These are phyloP conservation scores for Letharia lupina DNA, from an alignment of 495 filamentous ascomycete genomes.

Conservation along the genomic window DNA sequence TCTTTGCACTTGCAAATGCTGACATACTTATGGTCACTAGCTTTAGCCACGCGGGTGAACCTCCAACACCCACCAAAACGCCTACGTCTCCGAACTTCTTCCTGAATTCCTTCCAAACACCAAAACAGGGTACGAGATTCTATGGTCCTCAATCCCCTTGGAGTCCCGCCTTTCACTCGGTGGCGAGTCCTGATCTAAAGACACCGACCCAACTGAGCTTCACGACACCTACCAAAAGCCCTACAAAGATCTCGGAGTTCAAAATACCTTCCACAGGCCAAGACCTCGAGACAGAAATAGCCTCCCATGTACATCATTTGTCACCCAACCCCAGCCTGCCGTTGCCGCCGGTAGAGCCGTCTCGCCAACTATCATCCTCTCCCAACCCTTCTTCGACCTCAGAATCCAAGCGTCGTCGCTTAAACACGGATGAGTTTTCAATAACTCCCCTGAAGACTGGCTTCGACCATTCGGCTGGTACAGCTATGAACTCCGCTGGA, in stretches of 20 bases:
- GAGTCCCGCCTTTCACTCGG: slow-evolving; percentile 47
- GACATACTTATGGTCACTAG: slow-evolving; percentile 32
- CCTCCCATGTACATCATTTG: slow-evolving; percentile 50
- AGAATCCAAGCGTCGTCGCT: slow-evolving; percentile 28
- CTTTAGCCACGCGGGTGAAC: slow-evolving; percentile 72
- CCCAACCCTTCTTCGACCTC: slow-evolving; percentile 40
- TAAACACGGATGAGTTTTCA: slow-evolving; percentile 11
- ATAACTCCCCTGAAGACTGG: slow-evolving; percentile 34
- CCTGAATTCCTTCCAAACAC: slow-evolving; percentile 57
- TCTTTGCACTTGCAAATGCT: background rate
- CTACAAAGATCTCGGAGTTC: slow-evolving; percentile 27
- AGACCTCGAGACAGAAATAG: slow-evolving; percentile 38
- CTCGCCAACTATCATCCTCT: slow-evolving; percentile 48
- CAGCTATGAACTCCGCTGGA: slow-evolving; percentile 35
- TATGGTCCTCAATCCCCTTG: slow-evolving; percentile 45
- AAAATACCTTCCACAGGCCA: slow-evolving; percentile 25
- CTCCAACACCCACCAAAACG: slow-evolving; percentile 68
- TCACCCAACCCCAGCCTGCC: slow-evolving; percentile 44
- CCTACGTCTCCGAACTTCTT: slow-evolving; percentile 57
- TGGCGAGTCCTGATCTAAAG: slow-evolving; percentile 46
- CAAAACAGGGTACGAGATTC: slow-evolving; percentile 50
- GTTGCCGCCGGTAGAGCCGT: slow-evolving; percentile 50
- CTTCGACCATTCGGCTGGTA: slow-evolving; percentile 19
- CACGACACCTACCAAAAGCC: slow-evolving; percentile 25
- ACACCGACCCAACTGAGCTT: slow-evolving; percentile 40